A percentile compares a stretch with the other conserved stretches of the same genome.
Conservation (phyloP, 108 stramenopile genomes). For the Pseudonitzschia multistriata region DNA sequence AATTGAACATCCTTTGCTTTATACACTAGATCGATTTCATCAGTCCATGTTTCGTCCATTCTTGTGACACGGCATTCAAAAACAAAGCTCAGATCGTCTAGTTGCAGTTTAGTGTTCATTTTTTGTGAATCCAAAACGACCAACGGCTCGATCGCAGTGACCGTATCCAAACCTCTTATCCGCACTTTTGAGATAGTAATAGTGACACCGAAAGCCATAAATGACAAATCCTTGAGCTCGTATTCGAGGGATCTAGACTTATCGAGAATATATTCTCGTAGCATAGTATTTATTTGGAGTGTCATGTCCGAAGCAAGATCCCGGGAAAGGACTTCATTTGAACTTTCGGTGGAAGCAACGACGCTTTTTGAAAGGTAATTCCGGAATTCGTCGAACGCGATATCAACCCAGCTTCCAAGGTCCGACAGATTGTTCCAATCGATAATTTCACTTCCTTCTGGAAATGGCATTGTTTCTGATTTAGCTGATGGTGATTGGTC, state of each 20-base stretch:
- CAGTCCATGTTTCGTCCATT: conserved; percentile 9
- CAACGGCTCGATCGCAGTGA: conserved; percentile 30
- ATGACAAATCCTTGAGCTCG: conserved; percentile 16
- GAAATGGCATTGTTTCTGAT: background rate
- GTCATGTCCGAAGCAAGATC: background rate
- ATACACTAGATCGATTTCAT: conserved; percentile 9
- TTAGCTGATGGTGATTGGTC: background rate
- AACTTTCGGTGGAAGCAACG: background rate
- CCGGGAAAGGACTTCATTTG: background rate
- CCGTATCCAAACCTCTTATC: conserved; percentile 45
- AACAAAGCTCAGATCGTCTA: conserved; percentile 35
- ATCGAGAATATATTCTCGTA: conserved; percentile 28
- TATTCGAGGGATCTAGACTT: conserved; percentile 32
- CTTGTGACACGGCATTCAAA: conserved; percentile 30
- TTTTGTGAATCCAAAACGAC: conserved; percentile 42
- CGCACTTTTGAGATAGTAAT: conserved; percentile 26
- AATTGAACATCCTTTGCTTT: conserved; percentile 33
- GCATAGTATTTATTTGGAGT: background rate
- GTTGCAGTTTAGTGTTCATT: conserved; percentile 30
- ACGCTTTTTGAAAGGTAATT: conserved; percentile 11
- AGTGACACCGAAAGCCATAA: conserved; percentile 19
- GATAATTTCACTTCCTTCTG: conserved; percentile 4
- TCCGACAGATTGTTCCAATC: conserved; percentile 27
- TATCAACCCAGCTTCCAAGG: conserved; percentile 17
- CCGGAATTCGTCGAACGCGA: conserved; percentile 23